Percentiles rank a stretch among this genome's conserved stretches.
Evolutionary conservation across 768 basidiomycete genomes (phyloP).

Genomic region (Leccinum disarticulatum): DNA sequence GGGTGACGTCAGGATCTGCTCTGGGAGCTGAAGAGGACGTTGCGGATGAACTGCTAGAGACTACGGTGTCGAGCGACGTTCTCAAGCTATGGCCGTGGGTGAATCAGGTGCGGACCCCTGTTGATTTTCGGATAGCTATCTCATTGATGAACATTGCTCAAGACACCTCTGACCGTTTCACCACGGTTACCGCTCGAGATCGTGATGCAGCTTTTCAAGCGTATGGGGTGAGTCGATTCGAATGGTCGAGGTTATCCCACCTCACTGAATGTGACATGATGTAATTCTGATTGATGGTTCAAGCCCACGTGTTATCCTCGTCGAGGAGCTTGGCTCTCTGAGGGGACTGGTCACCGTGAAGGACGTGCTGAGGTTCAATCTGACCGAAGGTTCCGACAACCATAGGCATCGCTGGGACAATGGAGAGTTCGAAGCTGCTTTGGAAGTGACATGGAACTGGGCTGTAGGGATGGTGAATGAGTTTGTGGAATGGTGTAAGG

Average conservation of each 20-base stretch:
- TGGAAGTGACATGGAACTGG: conserved; percentile 64
- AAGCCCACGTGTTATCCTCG: conserved; percentile 95
- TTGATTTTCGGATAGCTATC: neutral
- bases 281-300: neutral
- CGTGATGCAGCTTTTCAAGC: conserved; percentile 95
- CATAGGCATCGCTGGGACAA: conserved; percentile 55
- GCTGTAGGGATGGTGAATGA: conserved; percentile 37
- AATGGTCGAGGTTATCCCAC: neutral
- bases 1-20: conserved; percentile 44
- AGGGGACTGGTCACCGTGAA: conserved; percentile 93
- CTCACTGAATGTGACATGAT: neutral
- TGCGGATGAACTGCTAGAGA: conserved; percentile 62
- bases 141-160: conserved; percentile 2
- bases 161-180: conserved; percentile 95
- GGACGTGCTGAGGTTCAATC: conserved; percentile 88
- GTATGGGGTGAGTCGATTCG: conserved; percentile 80
- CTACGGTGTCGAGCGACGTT: conserved; percentile 53
- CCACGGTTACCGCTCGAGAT: conserved; percentile 93
- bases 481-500: conserved; percentile 28
- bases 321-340: conserved; percentile 81
- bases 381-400: conserved; percentile 50
- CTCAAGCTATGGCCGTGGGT: conserved; percentile 88
- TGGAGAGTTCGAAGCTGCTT: conserved; percentile 62
- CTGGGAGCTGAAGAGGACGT: conserved; percentile 69
- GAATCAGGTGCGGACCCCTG: conserved; percentile 65